These are phyloP conservation scores for Thecaphora frezii DNA, from an alignment of 1,284 basidiomycete genomes.

Conservation along the genomic window DNA sequence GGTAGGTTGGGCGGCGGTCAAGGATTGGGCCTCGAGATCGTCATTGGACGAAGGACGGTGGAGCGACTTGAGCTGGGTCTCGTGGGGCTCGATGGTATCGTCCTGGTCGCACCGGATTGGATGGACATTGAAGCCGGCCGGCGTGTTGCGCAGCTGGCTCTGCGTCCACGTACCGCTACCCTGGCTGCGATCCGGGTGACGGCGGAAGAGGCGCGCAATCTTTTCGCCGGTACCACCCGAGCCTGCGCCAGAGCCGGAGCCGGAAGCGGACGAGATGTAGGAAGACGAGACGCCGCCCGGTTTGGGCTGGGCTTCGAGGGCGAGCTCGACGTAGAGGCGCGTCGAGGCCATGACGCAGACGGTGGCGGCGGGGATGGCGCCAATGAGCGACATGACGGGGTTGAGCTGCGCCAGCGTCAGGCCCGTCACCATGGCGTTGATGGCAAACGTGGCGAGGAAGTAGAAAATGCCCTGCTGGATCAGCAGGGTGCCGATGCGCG, in stretches of 20 bases:
- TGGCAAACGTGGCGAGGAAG: slow-evolving; percentile 35
- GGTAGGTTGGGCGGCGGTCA: too few species aligned
- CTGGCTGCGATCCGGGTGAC: neutral
- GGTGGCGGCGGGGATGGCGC: slow-evolving; percentile 32
- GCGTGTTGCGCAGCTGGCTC: slow-evolving; percentile 5
- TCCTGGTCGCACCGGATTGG: slow-evolving; percentile 10
- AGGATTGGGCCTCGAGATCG: too few species aligned
- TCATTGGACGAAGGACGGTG: too few species aligned
- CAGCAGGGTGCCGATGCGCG: slow-evolving; percentile 37
- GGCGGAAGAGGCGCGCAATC: slow-evolving; percentile 20
- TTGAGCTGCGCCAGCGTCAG: slow-evolving; percentile 35
- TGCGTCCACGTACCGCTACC: neutral
- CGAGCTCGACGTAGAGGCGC: slow-evolving; percentile 39
- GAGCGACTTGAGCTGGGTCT: too few species aligned
- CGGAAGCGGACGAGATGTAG: slow-evolving; percentile 9
- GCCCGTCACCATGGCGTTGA: slow-evolving; percentile 33
- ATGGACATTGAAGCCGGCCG: slow-evolving; percentile 2
- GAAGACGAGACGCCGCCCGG: slow-evolving; percentile 15
- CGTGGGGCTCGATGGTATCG: slow-evolving; percentile 8
- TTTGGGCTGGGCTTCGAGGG: slow-evolving; percentile 29
- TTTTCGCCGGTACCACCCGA: slow-evolving; percentile 7
- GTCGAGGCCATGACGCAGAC: slow-evolving; percentile 38
- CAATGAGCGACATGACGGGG: slow-evolving; percentile 41
- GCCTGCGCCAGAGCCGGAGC: slow-evolving; percentile 5
- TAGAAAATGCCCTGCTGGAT: slow-evolving; percentile 45